Percentiles rank a stretch among this genome's conserved stretches.
Evolutionary conservation across 2,329 filamentous ascomycete genomes (phyloP).

Genomic region (Colletotrichum godetiae): DNA sequence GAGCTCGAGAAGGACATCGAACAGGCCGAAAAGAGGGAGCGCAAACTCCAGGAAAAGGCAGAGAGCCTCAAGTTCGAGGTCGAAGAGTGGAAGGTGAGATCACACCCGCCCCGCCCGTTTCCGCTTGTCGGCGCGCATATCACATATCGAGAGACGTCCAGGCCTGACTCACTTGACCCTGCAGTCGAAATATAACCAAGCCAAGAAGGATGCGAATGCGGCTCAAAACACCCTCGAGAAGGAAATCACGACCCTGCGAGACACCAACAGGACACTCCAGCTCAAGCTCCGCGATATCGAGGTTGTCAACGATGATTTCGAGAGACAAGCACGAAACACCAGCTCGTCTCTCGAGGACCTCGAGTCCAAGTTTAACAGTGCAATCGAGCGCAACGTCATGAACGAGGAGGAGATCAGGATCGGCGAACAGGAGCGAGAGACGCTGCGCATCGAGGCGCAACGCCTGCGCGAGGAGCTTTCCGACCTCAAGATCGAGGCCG

Average conservation of each 20-base stretch:
- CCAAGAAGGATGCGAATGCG: conserved; percentile 86
- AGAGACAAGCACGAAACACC: conserved; percentile 94
- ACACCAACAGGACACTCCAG: conserved; percentile 83
- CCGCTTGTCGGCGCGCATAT: neutral
- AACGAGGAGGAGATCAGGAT: conserved; percentile 94
- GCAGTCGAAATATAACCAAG: conserved; percentile 95
- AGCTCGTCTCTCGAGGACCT: conserved; percentile 96
- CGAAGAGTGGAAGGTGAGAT: conserved; percentile 89
- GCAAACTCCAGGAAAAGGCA: conserved; percentile 85
- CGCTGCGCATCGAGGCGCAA: conserved; percentile 89
- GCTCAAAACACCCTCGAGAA: conserved; percentile 92
- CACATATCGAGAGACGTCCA: neutral
- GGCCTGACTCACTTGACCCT: conserved; percentile 29
- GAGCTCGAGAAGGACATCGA: conserved; percentile 98
- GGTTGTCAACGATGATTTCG: conserved; percentile 98
- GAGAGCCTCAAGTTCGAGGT: conserved; percentile 89
- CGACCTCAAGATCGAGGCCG: conserved; percentile 93
- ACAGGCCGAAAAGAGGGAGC: conserved; percentile 92
- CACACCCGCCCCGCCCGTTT: neutral
- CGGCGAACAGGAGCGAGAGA: conserved; percentile 92
- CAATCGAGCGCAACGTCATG: conserved; percentile 91
- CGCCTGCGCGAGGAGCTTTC: conserved; percentile 89
- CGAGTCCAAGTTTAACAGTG: conserved; percentile 95
- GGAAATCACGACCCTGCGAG: conserved; percentile 92
- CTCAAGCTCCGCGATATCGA: conserved; percentile 92